phyloP scores from a whole-genome alignment of 2,329 filamentous ascomycete genomes.

The Orbilia javanica region DNA sequence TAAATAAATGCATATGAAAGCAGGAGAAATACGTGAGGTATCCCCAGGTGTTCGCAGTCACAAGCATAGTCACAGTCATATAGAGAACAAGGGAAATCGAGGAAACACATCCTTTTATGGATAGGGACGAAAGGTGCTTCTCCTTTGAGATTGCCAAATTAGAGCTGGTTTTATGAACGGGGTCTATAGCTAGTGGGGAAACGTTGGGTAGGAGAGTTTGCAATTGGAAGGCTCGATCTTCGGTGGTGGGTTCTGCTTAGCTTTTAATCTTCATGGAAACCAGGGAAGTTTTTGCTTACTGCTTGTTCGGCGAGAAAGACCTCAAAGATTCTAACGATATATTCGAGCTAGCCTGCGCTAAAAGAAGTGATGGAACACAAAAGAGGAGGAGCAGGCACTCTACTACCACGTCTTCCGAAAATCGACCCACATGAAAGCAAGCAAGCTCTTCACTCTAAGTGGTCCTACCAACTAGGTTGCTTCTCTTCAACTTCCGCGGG shows the following conservation, averaged over 20 bases:
- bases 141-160: neutral
- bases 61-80: neutral
- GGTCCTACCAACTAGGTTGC: conserved; percentile 63
- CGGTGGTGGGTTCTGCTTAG: neutral
- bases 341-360: conserved; percentile 22
- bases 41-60: neutral
- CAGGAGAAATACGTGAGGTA: neutral
- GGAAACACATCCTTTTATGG: neutral
- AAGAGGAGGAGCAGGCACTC: neutral
- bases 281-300: conserved; percentile 21
- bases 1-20: neutral
- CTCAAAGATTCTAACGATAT: conserved; percentile 22
- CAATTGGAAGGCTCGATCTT: neutral
- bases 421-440: neutral
- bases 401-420: neutral
- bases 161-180: neutral
- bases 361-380: conserved; percentile 12
- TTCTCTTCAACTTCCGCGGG: conserved; percentile 63
- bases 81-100: neutral
- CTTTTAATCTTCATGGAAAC: conserved; percentile 1
- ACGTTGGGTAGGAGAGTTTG: neutral
- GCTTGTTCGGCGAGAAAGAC: neutral
- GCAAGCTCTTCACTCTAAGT: conserved; percentile 2
- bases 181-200: neutral
- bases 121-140: neutral